Evolutionary conservation across 345 rosid species (phyloP).

Genomic region (Lepidium africanum): DNA sequence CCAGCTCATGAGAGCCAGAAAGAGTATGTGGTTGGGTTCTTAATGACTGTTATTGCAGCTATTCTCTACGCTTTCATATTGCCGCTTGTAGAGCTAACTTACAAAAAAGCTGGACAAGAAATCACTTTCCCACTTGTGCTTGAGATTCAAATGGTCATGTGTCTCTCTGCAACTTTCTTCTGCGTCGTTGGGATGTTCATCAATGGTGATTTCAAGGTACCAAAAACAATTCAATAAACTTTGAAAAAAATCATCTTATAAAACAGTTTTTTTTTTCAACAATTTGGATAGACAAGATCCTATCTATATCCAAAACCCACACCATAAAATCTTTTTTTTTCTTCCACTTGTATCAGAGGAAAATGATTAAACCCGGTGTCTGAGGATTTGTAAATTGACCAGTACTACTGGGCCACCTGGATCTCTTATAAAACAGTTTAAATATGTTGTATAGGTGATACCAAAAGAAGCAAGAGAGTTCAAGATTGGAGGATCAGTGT

Average conservation of each 20-base stretch:
- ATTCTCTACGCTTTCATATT: slow-evolving; percentile 48
- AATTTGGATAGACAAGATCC: too few species aligned
- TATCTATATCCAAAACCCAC: too few species aligned
- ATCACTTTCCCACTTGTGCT: slow-evolving; percentile 52
- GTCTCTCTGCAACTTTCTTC: slow-evolving; percentile 46
- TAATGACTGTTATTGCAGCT: slow-evolving; percentile 50
- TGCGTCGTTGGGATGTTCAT: slow-evolving; percentile 55
- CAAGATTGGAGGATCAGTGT: slow-evolving; percentile 34
- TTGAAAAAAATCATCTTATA: too few species aligned
- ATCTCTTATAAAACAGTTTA: too few species aligned
- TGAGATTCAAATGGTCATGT: slow-evolving; percentile 59
- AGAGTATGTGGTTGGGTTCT: slow-evolving; percentile 45
- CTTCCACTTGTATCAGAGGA: too few species aligned
- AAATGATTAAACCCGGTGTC: too few species aligned
- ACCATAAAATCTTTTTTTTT: too few species aligned
- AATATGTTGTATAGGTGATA: slow-evolving; percentile 34
- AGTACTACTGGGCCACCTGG: too few species aligned
- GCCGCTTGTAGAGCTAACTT: slow-evolving; percentile 59
- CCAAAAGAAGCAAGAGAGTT: slow-evolving; percentile 49
- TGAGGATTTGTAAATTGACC: too few species aligned
- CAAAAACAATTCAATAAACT: background rate
- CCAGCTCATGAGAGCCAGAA: slow-evolving; percentile 34
- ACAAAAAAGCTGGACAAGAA: slow-evolving; percentile 49
- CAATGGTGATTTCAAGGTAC: slow-evolving; percentile 57
- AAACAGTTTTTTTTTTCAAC: too few species aligned